Evolutionary conservation across 441 rosid genomes (phyloP).

Genomic region (Adansonia grandidieri): DNA sequence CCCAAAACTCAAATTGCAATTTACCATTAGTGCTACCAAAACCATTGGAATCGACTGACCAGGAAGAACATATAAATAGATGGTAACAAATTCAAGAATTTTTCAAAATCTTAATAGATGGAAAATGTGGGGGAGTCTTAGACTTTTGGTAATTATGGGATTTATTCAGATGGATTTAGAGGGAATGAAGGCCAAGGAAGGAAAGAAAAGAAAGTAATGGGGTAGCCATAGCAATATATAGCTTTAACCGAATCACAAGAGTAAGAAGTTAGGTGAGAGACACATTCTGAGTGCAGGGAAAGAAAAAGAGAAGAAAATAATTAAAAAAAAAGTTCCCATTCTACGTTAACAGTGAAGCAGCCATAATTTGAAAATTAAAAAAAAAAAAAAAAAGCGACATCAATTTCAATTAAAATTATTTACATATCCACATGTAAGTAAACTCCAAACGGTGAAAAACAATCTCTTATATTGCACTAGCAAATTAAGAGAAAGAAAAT

Average conservation of each 20-base stretch:
- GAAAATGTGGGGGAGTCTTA: background rate
- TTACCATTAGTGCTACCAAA: background rate
- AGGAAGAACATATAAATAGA: background rate
- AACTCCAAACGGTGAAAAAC: background rate
- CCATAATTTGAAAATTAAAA: background rate
- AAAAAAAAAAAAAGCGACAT: background rate
- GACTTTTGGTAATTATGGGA: background rate
- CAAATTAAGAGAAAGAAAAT: background rate
- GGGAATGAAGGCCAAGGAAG: background rate
- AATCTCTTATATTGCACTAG: background rate
- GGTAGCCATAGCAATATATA: background rate
- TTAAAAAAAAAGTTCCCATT: background rate
- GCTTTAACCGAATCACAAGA: background rate
- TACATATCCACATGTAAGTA: background rate
- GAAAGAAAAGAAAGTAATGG: background rate
- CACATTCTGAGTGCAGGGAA: background rate
- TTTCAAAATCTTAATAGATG: background rate
- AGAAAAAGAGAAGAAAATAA: background rate
- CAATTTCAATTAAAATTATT: background rate
- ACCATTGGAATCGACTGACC: background rate
- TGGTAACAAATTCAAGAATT: background rate
- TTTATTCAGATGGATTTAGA: background rate
- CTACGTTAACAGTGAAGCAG: background rate
- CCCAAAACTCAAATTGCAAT: slow-evolving; percentile 11
- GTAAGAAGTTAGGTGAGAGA: background rate